phyloP scores from a whole-genome alignment of 768 basidiomycete genomes.

The Pleurotus eryngii region DNA sequence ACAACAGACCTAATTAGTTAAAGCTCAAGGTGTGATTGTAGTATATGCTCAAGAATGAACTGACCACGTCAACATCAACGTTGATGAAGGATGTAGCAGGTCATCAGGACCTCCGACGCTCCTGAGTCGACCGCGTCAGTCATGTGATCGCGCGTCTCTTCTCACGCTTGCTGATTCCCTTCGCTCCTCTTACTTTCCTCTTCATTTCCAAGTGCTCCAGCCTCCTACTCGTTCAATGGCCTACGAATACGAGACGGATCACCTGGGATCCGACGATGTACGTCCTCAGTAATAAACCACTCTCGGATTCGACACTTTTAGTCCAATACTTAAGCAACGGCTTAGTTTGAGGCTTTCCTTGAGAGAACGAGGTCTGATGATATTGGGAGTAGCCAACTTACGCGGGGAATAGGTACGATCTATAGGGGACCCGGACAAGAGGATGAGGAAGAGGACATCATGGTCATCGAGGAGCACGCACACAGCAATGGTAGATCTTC shows the following conservation, averaged over 20 bases:
- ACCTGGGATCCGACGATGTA: constrained; percentile 18
- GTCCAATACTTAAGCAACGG: not conserved
- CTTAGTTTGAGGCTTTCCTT: constrained; percentile 21
- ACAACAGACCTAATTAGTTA: too few species aligned
- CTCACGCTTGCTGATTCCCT: too few species aligned
- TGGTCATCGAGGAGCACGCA: not conserved
- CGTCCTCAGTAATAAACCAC: not conserved
- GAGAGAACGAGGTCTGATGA: constrained; percentile 20
- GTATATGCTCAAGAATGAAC: too few species aligned
- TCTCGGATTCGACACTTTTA: not conserved
- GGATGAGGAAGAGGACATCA: not conserved
- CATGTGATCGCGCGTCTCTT: too few species aligned
- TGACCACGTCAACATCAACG: too few species aligned
- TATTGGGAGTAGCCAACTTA: not conserved
- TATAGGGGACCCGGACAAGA: not conserved
- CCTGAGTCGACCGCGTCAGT: too few species aligned
- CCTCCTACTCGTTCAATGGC: too few species aligned
- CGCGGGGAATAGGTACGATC: not conserved
- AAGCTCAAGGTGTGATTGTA: too few species aligned
- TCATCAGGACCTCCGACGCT: too few species aligned
- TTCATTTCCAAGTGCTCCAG: too few species aligned
- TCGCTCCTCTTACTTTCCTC: too few species aligned
- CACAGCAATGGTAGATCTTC: not conserved
- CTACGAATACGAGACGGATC: constrained; percentile 8
- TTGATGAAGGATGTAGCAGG: too few species aligned